Percentiles rank a stretch among this genome's conserved stretches.
Conservation (phyloP, 305 asterid genomes). For the Lippia alba region DNA sequence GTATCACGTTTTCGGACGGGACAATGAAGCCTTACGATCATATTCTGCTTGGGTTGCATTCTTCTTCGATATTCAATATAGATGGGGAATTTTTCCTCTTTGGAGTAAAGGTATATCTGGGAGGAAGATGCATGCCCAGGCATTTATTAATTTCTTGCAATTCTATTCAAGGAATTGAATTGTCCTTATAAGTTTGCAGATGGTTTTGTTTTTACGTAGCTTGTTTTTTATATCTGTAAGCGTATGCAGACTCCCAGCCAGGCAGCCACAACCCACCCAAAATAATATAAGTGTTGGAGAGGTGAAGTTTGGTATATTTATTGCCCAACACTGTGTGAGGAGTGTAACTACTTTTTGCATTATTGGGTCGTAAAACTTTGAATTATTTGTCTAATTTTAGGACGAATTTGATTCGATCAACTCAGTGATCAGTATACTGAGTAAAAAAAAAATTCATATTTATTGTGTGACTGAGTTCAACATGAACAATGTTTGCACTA, state of each 20-base stretch:
- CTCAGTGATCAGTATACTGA: no score
- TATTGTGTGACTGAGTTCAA: no score
- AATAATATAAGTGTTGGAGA: no score
- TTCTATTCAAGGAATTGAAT: slow-evolving; percentile 1
- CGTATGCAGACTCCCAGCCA: background rate
- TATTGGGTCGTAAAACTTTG: no score
- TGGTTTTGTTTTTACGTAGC: background rate
- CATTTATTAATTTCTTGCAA: background rate
- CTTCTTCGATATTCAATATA: slow-evolving; percentile 19
- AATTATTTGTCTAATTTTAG: no score
- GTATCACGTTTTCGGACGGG: slow-evolving; percentile 20
- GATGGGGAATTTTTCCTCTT: slow-evolving; percentile 6
- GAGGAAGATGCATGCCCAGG: background rate
- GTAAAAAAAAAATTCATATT: no score
- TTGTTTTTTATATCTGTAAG: background rate
- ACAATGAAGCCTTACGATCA: slow-evolving; percentile 11
- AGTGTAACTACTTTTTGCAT: no score
- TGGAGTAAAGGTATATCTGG: background rate
- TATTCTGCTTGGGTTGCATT: slow-evolving; percentile 20
- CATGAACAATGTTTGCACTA: no score
- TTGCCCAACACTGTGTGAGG: no score
- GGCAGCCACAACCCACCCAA: background rate
- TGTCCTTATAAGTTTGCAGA: background rate
- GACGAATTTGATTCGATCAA: no score
- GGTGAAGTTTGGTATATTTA: no score